Evolutionary conservation across 2,329 filamentous ascomycete genomes (phyloP).

Genomic region (Botrytis squamosa): DNA sequence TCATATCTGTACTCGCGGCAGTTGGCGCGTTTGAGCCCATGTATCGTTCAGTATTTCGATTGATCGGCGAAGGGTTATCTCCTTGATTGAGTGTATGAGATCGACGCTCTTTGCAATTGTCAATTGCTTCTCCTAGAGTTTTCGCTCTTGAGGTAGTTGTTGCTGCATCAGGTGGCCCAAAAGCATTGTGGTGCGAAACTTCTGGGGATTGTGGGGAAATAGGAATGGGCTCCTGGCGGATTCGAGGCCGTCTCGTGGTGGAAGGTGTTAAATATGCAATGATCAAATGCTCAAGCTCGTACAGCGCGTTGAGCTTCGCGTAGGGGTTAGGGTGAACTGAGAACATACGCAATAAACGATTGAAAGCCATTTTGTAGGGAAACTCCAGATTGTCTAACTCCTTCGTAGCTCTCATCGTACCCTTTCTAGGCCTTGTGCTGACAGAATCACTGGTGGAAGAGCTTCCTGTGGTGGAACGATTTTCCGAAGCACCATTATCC

Average conservation of each 20-base stretch:
- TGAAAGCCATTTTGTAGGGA: constrained; percentile 77
- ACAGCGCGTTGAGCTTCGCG: constrained; percentile 77
- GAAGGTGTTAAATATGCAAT: constrained; percentile 66
- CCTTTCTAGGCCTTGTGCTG: constrained; percentile 27
- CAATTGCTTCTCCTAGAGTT: constrained; percentile 64
- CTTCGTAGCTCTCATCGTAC: constrained; percentile 26
- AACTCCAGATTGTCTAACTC: constrained; percentile 54
- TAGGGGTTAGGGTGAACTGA: constrained; percentile 86
- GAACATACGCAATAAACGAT: constrained; percentile 78
- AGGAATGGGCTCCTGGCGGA: constrained; percentile 35
- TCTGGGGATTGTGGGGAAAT: constrained; percentile 58
- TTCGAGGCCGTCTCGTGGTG: constrained; percentile 40
- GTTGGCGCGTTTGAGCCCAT: constrained; percentile 47
- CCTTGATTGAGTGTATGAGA: constrained; percentile 52
- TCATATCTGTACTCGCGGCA: constrained; percentile 46
- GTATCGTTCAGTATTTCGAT: constrained; percentile 77
- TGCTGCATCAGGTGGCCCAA: constrained; percentile 33
- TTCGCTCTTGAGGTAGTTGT: constrained; percentile 42
- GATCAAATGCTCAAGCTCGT: constrained; percentile 80
- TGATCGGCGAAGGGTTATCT: constrained; percentile 64
- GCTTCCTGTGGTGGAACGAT: constrained; percentile 33
- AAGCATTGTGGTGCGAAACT: constrained; percentile 35
- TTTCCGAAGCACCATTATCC: constrained; percentile 30
- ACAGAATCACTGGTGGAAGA: constrained; percentile 35
- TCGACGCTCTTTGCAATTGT: constrained; percentile 67